Evolutionary conservation across 257 asterid species (phyloP), one percentile per base, ranked within the genome.

Genomic region (Solanum piurae): DNA sequence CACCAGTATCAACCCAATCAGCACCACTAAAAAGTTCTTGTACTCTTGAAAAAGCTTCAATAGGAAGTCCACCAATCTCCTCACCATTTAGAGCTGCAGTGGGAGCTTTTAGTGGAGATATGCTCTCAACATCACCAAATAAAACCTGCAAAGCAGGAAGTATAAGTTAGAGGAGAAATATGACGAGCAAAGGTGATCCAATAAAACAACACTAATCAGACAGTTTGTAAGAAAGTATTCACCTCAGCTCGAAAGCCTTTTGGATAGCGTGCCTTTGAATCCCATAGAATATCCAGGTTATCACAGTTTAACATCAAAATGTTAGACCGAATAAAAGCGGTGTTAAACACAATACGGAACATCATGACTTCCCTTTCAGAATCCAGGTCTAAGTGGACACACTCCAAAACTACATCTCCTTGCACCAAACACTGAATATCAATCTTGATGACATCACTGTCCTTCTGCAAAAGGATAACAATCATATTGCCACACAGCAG

Each of bases 201-300:
- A 60, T 62, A 12, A 46, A 86, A 88, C 66, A 89, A 86, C 86
- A 73, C 38, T 62, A 74, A 37, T 58, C 87, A 66, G 84, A 64
- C 72, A 86, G 80, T 83, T 74, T 38, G 33, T 86, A 31, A 55
- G 31, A 27, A 62, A 89, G 38, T 88, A 89, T 46, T 82, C 89
- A 96, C 99, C 98, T 97, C 99, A 91, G 98, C 98, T 88, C 98
- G 95, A 86, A 97, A 97, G 42, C 98, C 98, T 93, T 95, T 97
- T 13, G 98, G 96, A 89, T 90, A 97, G 89, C 96, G 92, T 29
- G 98, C 89, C 93, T 94, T 97, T 82, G 98, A 92, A 89, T 97
- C 99, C 99, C 98, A 97, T 87, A 95, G 94, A 83, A 88, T 93
- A 89, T 97, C 99, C 92, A 97, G 91, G 93, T 97, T 97, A 89